A percentile compares a stretch with the other conserved stretches of the same genome.
These are phyloP conservation scores for Candida germanica DNA, from an alignment of 805 yeast genomes.

Conservation along the genomic window DNA sequence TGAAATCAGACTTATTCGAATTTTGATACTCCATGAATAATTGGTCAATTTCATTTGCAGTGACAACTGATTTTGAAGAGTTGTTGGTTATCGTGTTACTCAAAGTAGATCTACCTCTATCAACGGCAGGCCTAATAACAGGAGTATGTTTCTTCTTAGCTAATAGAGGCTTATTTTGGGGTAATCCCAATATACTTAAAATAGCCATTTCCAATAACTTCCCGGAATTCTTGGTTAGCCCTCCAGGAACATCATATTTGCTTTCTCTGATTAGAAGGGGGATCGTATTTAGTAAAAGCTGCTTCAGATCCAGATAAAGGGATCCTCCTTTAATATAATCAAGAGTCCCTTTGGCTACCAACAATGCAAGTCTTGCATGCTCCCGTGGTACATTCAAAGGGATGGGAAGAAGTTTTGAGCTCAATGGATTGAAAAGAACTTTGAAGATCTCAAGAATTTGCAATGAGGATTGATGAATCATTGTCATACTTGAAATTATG, in stretches of 20 bases:
- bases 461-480: conserved; percentile 65
- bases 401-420: conserved; percentile 51
- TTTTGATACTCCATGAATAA: background rate
- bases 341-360: conserved; percentile 71
- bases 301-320: conserved; percentile 65
- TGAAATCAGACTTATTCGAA: conserved; percentile 8
- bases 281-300: conserved; percentile 49
- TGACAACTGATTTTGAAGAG: background rate
- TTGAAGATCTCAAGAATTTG: conserved; percentile 55
- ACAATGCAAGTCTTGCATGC: conserved; percentile 57
- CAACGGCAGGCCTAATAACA: conserved; percentile 22
- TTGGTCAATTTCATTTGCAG: background rate
- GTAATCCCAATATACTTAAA: conserved; percentile 59
- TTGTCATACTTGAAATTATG: conserved; percentile 53
- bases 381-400: conserved; percentile 64
- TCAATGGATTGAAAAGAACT: conserved; percentile 33
- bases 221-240: conserved; percentile 55
- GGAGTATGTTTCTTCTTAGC: conserved; percentile 18
- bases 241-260: conserved; percentile 55
- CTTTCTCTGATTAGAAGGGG: conserved; percentile 51
- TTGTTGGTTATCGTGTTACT: conserved; percentile 1
- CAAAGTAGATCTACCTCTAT: conserved; percentile 17
- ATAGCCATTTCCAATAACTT: conserved; percentile 57
- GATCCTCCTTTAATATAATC: conserved; percentile 86
- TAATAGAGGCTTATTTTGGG: conserved; percentile 20